A percentile compares a stretch with the other conserved stretches of the same genome.
Evolutionary conservation across 306 rosid species (phyloP).

Genomic region (Castanopsis chinensis): DNA sequence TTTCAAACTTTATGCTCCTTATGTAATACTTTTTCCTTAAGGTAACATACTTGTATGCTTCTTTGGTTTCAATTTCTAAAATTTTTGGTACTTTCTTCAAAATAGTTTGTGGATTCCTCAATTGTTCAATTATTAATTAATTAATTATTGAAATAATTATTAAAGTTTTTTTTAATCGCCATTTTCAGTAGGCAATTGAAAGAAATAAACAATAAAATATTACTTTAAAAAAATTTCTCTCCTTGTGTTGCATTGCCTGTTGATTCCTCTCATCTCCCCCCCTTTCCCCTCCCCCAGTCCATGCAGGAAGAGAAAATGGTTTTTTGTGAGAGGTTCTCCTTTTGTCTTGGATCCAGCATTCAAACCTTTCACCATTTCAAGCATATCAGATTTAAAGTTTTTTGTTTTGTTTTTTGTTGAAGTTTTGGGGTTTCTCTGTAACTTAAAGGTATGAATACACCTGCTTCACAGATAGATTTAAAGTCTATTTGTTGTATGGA

Average conservation of each 20-base stretch:
- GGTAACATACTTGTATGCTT: conserved; percentile 8
- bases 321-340: not conserved
- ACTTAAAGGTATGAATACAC: not conserved
- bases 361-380: not conserved
- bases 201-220: not conserved
- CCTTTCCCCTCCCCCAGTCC: no score
- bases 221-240: not conserved
- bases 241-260: not conserved
- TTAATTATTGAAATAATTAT: no score
- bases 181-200: no score
- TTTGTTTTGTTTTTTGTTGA: not conserved
- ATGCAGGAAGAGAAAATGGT: no score
- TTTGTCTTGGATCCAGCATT: not conserved
- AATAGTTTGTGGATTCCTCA: not conserved
- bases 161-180: not conserved
- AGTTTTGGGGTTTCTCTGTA: not conserved
- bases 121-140: not conserved
- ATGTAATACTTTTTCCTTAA: not conserved
- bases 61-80: conserved; percentile 1
- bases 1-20: conserved; percentile 16
- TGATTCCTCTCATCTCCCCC: not conserved
- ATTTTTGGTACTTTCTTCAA: not conserved
- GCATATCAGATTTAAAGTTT: not conserved
- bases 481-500: not conserved
- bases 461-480: not conserved